These are phyloP conservation scores for Ophiostoma montium DNA, from an alignment of 2,329 filamentous ascomycete species.

Conservation along the genomic window DNA sequence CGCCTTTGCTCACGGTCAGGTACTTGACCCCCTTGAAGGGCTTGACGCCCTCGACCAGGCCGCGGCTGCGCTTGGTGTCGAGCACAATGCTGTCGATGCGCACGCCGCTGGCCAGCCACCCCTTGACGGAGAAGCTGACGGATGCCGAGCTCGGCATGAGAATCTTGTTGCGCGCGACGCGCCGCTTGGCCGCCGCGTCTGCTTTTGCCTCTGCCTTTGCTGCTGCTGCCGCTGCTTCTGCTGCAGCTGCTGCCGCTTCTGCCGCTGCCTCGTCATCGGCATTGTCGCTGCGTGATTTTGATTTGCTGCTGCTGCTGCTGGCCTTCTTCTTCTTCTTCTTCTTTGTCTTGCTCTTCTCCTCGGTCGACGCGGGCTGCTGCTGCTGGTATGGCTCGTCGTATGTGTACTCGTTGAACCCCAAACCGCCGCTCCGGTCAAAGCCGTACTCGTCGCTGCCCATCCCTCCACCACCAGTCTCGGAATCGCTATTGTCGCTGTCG, in stretches of 20 bases:
- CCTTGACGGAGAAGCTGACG: conserved; percentile 57
- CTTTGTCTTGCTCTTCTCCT: conserved; percentile 15
- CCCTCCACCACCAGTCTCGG: conserved; percentile 18
- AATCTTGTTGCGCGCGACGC: conserved; percentile 52
- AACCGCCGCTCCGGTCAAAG: conserved; percentile 12
- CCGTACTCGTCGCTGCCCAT: conserved; percentile 12
- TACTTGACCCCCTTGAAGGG: conserved; percentile 99
- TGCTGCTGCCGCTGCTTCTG: neutral
- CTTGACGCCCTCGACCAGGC: conserved; percentile 74
- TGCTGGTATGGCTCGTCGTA: conserved; percentile 41
- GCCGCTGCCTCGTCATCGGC: neutral
- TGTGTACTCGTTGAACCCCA: conserved; percentile 38
- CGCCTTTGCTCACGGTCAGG: conserved; percentile 57
- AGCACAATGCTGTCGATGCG: conserved; percentile 55
- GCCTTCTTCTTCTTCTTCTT: conserved; percentile 1
- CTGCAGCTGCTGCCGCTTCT: neutral
- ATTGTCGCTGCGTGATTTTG: neutral
- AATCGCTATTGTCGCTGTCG: conserved; percentile 32
- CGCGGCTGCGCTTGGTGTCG: conserved; percentile 67
- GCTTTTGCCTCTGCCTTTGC: conserved; percentile 11
- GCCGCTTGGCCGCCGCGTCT: conserved; percentile 24
- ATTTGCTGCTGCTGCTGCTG: neutral
- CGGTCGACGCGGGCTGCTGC: conserved; percentile 12
- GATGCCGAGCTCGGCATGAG: conserved; percentile 69
- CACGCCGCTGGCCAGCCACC: conserved; percentile 53